A percentile compares a stretch with the other conserved stretches of the same genome.
These are phyloP conservation scores for Clarireedia hainanense DNA, from an alignment of 2,329 filamentous ascomycete genomes.

Conservation along the genomic window DNA sequence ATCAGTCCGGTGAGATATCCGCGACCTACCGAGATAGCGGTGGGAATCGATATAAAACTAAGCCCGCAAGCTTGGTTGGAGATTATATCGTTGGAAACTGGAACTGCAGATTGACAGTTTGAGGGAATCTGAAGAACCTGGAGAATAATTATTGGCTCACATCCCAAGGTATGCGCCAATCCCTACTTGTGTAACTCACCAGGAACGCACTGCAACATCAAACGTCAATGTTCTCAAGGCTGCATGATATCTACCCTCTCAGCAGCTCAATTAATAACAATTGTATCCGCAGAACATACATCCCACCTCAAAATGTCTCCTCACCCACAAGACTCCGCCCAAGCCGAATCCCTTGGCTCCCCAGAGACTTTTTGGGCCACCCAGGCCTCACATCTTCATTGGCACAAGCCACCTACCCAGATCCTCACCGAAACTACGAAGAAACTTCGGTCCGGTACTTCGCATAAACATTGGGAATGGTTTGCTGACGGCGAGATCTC, in stretches of 20 bases:
- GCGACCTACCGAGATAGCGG: not conserved
- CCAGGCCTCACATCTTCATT: slow-evolving; percentile 68
- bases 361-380: slow-evolving; percentile 68
- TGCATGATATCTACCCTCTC: too few relatives aligned
- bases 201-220: too few relatives aligned
- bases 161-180: too few relatives aligned
- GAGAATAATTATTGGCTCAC: too few relatives aligned
- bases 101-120: too few relatives aligned
- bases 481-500: slow-evolving; percentile 84
- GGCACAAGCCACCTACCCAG: slow-evolving; percentile 67
- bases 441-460: slow-evolving; percentile 51
- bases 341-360: slow-evolving; percentile 49
- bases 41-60: too few relatives aligned
- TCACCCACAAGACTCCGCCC: slow-evolving; percentile 29
- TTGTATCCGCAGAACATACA: not conserved
- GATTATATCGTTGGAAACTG: too few relatives aligned
- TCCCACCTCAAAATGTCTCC: slow-evolving; percentile 18
- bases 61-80: too few relatives aligned
- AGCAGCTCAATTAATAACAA: not conserved
- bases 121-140: too few relatives aligned
- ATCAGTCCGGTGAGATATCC: not conserved
- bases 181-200: too few relatives aligned
- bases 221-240: too few relatives aligned
- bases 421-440: slow-evolving; percentile 55
- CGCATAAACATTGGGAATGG: slow-evolving; percentile 79